Percentiles rank a stretch among this genome's conserved stretches.
Conservation (phyloP, 1,284 basidiomycete species). For the Fistulina hepatica region DNA sequence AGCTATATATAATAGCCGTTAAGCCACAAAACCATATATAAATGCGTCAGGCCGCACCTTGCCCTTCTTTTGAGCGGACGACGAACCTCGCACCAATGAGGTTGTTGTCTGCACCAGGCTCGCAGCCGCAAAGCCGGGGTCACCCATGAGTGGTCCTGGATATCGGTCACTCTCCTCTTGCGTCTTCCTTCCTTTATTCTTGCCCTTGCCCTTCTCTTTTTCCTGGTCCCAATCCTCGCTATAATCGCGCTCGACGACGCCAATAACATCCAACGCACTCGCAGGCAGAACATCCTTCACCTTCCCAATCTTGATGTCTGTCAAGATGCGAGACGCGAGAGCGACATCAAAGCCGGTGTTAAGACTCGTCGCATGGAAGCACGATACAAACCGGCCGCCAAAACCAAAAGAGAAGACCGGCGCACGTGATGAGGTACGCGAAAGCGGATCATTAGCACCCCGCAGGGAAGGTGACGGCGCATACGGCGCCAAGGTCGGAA, state of each 20-base stretch:
- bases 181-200: no score
- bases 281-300: constrained; percentile 62
- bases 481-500: constrained; percentile 43
- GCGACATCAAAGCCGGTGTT: constrained; percentile 71
- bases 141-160: constrained; percentile 80
- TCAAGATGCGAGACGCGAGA: constrained; percentile 57
- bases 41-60: no score
- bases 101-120: constrained; percentile 58
- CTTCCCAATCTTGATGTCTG: constrained; percentile 58
- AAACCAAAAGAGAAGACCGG: constrained; percentile 86
- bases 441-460: constrained; percentile 75
- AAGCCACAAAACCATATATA: no score
- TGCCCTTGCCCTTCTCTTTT: no score
- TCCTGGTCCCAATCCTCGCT: no score
- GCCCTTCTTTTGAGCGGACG: no score
- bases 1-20: constrained; percentile 83
- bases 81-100: constrained; percentile 38
- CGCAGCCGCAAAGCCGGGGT: constrained; percentile 56
- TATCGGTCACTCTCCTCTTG: no score
- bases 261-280: constrained; percentile 47
- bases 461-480: constrained; percentile 68
- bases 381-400: constrained; percentile 77
- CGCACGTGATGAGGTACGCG: constrained; percentile 59
- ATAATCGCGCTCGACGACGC: no score
- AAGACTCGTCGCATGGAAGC: constrained; percentile 66